These are phyloP conservation scores for Penicillium mononematosum DNA, from an alignment of 495 filamentous ascomycete species.

Conservation along the genomic window DNA sequence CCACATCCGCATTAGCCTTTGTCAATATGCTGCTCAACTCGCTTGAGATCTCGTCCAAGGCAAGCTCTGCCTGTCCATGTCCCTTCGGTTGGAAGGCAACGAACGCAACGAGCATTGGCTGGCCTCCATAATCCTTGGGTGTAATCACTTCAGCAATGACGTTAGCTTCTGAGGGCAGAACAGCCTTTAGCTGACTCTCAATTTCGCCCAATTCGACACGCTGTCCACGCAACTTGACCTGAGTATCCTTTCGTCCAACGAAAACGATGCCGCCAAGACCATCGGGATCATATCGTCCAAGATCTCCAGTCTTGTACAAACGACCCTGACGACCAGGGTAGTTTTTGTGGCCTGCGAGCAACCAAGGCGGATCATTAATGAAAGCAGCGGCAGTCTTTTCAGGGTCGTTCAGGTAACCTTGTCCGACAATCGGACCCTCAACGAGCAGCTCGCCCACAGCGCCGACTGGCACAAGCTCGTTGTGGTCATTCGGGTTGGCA, in stretches of 20 bases:
- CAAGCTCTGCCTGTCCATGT: conserved; percentile 20
- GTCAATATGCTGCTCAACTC: conserved; percentile 25
- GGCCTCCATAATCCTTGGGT: conserved; percentile 30
- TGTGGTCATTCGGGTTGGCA: conserved; percentile 45
- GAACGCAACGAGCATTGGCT: conserved; percentile 40
- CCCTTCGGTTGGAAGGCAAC: conserved; percentile 31
- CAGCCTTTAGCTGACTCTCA: conserved; percentile 38
- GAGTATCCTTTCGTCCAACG: conserved; percentile 59
- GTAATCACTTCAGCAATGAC: conserved; percentile 43
- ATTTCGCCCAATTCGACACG: conserved; percentile 61
- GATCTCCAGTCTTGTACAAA: conserved; percentile 52
- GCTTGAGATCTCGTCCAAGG: conserved; percentile 17
- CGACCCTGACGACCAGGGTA: conserved; percentile 37
- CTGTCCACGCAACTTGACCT: conserved; percentile 63
- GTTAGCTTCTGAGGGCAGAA: conserved; percentile 31
- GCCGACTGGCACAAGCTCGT: conserved; percentile 49
- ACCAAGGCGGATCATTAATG: conserved; percentile 49
- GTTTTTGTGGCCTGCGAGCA: conserved; percentile 38
- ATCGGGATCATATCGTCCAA: conserved; percentile 56
- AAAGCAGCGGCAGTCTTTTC: conserved; percentile 48
- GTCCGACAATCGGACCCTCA: conserved; percentile 53
- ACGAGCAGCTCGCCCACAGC: conserved; percentile 54
- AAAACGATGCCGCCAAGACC: conserved; percentile 52
- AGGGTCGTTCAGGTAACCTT: conserved; percentile 50
- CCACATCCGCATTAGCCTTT: conserved; percentile 27